Evolutionary conservation across 345 rosid species (phyloP).

Genomic region (Hypericum perforatum): DNA sequence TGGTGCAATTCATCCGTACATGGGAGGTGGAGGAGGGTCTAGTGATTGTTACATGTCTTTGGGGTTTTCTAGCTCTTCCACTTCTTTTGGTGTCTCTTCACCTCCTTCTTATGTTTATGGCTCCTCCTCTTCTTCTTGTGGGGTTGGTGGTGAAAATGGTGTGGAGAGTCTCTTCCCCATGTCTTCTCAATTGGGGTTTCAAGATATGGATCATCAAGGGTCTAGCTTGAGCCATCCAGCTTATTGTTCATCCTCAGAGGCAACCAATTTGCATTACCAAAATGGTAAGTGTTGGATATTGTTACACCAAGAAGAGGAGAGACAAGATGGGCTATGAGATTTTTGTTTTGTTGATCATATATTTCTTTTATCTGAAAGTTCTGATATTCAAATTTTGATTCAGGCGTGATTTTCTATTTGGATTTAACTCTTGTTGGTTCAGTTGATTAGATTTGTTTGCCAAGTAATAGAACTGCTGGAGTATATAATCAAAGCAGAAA

Average conservation of each 20-base stretch:
- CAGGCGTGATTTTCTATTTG: too few relatives aligned
- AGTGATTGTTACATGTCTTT: conserved; percentile 1
- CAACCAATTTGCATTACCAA: conserved; percentile 61
- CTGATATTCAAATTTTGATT: not conserved
- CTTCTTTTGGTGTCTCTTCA: conserved; percentile 25
- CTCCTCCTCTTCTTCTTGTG: conserved; percentile 19
- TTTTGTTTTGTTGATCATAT: conserved; percentile 3
- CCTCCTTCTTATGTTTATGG: conserved; percentile 13
- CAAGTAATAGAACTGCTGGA: conserved; percentile 5
- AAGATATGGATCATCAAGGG: conserved; percentile 37
- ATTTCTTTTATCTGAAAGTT: not conserved
- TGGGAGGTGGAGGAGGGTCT: conserved; percentile 19
- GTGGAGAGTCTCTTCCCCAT: conserved; percentile 39
- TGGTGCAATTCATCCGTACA: conserved; percentile 29
- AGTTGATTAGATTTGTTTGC: not conserved
- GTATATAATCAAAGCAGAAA: not conserved
- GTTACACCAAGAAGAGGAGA: too few relatives aligned
- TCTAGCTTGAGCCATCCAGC: conserved; percentile 34
- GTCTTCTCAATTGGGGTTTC: conserved; percentile 58
- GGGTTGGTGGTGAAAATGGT: conserved; percentile 30
- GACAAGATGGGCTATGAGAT: not conserved
- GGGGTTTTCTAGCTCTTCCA: conserved; percentile 27
- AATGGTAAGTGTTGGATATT: conserved; percentile 32
- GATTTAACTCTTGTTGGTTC: too few relatives aligned
- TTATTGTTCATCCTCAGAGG: conserved; percentile 39